These are phyloP conservation scores for Aegilops speltoides DNA, from an alignment of 176 grass and related monocot genomes.

Conservation along the genomic window DNA sequence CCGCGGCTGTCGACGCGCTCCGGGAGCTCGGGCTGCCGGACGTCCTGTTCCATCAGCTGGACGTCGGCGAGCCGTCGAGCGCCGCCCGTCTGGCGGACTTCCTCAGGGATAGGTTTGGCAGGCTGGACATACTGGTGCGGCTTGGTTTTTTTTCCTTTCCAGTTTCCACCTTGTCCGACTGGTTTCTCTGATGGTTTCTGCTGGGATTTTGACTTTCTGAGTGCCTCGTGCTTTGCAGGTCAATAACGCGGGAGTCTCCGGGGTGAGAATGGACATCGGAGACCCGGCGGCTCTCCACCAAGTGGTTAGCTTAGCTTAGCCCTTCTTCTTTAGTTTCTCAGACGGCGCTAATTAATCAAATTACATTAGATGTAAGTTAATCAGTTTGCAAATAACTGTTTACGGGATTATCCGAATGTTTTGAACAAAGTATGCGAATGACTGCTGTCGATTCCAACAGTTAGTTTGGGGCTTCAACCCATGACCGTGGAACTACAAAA, in stretches of 20 bases:
- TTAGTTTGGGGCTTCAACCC: too few species aligned
- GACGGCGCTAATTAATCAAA: neutral
- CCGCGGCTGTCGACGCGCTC: slow-evolving; percentile 7
- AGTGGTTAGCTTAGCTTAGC: neutral
- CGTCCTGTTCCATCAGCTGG: slow-evolving; percentile 40
- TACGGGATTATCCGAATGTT: too few species aligned
- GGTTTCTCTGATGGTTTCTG: neutral
- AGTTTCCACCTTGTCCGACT: too few species aligned
- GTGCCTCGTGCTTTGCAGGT: slow-evolving; percentile 27
- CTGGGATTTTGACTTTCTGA: neutral
- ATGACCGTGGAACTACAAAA: too few species aligned
- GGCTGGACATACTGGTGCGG: slow-evolving; percentile 35
- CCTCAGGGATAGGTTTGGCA: slow-evolving; percentile 37
- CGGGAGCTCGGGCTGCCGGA: neutral
- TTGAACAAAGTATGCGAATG: too few species aligned
- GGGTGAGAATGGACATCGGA: neutral
- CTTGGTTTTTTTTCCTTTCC: too few species aligned
- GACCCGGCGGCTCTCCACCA: neutral
- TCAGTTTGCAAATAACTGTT: too few species aligned
- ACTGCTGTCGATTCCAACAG: too few species aligned
- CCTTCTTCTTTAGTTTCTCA: neutral
- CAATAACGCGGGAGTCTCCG: slow-evolving; percentile 31
- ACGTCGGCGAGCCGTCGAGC: slow-evolving; percentile 23
- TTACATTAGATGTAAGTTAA: neutral
- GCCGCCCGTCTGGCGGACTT: slow-evolving; percentile 38